Conservation (phyloP, 1,284 basidiomycete species). For the Takashimella koratensis region DNA sequence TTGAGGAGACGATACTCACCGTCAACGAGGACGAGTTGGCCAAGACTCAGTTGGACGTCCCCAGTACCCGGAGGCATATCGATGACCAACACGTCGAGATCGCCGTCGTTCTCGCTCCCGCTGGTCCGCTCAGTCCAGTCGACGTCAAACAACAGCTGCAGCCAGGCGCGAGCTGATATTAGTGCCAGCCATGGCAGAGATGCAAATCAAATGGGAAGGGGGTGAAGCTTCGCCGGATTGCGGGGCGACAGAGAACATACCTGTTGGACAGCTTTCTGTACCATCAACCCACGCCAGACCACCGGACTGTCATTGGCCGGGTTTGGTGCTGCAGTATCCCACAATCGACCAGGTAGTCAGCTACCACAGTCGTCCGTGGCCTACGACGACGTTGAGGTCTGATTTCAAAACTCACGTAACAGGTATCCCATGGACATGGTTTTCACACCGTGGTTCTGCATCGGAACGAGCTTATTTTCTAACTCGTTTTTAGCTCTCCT, state of each 20-base stretch:
- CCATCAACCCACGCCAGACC: constrained; percentile 97
- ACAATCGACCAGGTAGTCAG: constrained; percentile 15
- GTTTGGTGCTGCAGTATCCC: constrained; percentile 44
- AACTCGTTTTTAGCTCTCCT: no score
- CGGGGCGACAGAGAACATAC: constrained; percentile 14
- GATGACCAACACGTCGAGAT: constrained; percentile 80
- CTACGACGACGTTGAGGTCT: background rate
- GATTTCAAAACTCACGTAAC: constrained; percentile 50
- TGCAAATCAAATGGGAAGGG: no score
- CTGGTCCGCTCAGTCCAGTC: constrained; percentile 65
- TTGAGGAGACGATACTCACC: constrained; percentile 54
- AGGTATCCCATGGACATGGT: constrained; percentile 96
- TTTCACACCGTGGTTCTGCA: constrained; percentile 83
- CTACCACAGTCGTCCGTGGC: constrained; percentile 9
- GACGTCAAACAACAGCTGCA: constrained; percentile 88
- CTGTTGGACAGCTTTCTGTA: constrained; percentile 91
- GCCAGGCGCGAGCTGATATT: no score
- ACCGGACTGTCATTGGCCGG: constrained; percentile 67
- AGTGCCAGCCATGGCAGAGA: no score
- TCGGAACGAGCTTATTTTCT: constrained; percentile 77
- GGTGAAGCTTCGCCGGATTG: no score
- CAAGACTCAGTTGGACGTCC: constrained; percentile 88
- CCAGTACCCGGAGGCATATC: constrained; percentile 99
- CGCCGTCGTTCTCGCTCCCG: constrained; percentile 40
- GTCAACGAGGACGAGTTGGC: constrained; percentile 82